Percentiles rank a stretch among this genome's conserved stretches.
These are phyloP conservation scores for Aristolochia contorta DNA, from an alignment of 164 flowering plant species.

Conservation along the genomic window DNA sequence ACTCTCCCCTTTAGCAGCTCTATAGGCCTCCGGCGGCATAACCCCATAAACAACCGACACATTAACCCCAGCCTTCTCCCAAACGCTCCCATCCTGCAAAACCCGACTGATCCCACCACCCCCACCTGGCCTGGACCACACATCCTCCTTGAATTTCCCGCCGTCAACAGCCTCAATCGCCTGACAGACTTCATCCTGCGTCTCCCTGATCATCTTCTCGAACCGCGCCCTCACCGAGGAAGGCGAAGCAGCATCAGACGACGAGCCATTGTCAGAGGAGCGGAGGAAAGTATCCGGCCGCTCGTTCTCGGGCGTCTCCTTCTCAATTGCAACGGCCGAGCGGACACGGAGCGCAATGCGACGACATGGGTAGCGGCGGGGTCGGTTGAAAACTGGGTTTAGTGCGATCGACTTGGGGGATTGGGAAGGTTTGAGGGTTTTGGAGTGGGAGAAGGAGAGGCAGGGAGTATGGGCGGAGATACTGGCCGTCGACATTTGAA, in stretches of 20 bases:
- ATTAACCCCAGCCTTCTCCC: conserved; percentile 97
- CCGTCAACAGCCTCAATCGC: conserved; percentile 77
- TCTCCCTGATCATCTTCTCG: conserved; percentile 90
- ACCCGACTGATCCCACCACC: conserved; percentile 96
- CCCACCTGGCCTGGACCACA: conserved; percentile 94
- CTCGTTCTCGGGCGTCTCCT: conserved; percentile 55
- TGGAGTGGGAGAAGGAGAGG: neutral
- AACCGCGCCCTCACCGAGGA: conserved; percentile 55
- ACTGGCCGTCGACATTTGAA: neutral
- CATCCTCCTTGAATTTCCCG: conserved; percentile 79
- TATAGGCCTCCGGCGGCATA: conserved; percentile 97
- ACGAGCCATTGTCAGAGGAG: conserved; percentile 24
- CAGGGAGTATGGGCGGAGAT: neutral
- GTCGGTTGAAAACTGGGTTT: neutral
- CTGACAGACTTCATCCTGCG: conserved; percentile 65
- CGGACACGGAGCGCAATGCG: conserved; percentile 10
- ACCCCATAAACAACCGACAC: conserved; percentile 91
- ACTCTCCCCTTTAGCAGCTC: conserved; percentile 70
- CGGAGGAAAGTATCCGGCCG: conserved; percentile 77
- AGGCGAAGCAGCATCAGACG: conserved; percentile 7
- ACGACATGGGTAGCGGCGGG: neutral
- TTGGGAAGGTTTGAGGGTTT: neutral
- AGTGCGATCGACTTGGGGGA: neutral
- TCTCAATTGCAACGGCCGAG: conserved; percentile 58
- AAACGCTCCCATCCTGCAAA: conserved; percentile 76